Percentiles rank a stretch among this genome's conserved stretches.
These are phyloP conservation scores for Termitomyces sp. DNA, from an alignment of 768 basidiomycete genomes.

Conservation along the genomic window DNA sequence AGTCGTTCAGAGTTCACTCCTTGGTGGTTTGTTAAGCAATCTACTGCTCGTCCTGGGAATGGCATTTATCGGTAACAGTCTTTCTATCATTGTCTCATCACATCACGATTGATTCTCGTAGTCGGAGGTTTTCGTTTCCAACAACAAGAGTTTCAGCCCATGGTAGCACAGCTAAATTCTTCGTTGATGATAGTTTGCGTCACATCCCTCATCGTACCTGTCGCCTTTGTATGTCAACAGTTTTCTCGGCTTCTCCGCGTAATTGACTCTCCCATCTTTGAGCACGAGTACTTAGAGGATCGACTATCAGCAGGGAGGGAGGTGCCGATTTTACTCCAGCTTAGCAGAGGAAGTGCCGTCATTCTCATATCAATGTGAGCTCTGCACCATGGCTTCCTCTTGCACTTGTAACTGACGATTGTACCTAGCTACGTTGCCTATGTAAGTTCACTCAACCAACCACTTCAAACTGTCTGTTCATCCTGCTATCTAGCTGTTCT, in stretches of 20 bases:
- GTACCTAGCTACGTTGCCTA: background rate
- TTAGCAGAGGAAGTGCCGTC: background rate
- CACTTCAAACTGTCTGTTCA: background rate
- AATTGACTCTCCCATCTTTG: background rate
- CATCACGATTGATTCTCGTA: background rate
- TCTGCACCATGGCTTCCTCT: too few species aligned
- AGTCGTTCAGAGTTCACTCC: conserved; percentile 45
- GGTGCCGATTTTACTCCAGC: background rate
- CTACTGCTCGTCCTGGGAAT: conserved; percentile 84
- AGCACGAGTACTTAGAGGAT: background rate
- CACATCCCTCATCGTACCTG: conserved; percentile 61
- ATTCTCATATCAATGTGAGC: background rate
- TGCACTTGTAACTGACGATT: background rate
- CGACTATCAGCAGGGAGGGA: background rate
- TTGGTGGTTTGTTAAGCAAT: conserved; percentile 54
- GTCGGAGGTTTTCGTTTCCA: conserved; percentile 45
- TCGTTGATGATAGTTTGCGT: conserved; percentile 66
- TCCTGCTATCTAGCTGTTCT: conserved; percentile 41
- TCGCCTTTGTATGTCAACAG: conserved; percentile 26
- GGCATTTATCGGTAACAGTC: conserved; percentile 57
- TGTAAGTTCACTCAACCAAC: background rate
- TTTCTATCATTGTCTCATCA: background rate
- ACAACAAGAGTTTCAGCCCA: conserved; percentile 48
- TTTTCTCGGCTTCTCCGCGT: background rate
- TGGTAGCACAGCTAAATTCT: conserved; percentile 60